These are phyloP conservation scores for Thermoascus crustaceus DNA, from an alignment of 2,329 filamentous ascomycete genomes.

Conservation along the genomic window DNA sequence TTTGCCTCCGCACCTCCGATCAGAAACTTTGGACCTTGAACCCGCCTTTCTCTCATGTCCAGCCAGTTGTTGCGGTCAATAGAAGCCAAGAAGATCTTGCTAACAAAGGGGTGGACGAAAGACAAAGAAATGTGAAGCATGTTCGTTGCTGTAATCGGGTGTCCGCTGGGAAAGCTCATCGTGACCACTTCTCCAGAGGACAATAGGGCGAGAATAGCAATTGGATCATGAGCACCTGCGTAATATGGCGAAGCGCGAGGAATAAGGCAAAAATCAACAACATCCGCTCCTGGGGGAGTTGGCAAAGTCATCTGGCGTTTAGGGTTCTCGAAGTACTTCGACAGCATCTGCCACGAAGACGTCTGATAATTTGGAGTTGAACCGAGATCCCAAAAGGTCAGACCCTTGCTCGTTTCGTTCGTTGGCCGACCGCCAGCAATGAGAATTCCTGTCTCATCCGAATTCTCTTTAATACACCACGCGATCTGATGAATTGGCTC, in stretches of 20 bases:
- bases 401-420: slow-evolving; percentile 60
- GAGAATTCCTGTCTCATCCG: slow-evolving; percentile 83
- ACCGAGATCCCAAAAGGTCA: slow-evolving; percentile 87
- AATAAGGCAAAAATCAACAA: slow-evolving; percentile 73
- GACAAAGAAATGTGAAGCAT: slow-evolving; percentile 81
- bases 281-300: slow-evolving; percentile 67
- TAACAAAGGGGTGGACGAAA: slow-evolving; percentile 84
- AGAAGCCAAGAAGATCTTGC: slow-evolving; percentile 60
- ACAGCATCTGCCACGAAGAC: slow-evolving; percentile 76
- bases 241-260: slow-evolving; percentile 80
- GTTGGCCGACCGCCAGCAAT: slow-evolving; percentile 71
- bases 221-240: slow-evolving; percentile 78
- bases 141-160: slow-evolving; percentile 85
- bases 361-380: slow-evolving; percentile 84
- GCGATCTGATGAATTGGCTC: slow-evolving; percentile 70
- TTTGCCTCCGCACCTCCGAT: slow-evolving; percentile 68
- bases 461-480: slow-evolving; percentile 92
- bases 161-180: slow-evolving; percentile 83
- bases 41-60: slow-evolving; percentile 76
- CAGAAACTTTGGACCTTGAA: slow-evolving; percentile 68
- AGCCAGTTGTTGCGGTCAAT: slow-evolving; percentile 79
- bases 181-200: slow-evolving; percentile 84
- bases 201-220: slow-evolving; percentile 71
- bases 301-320: slow-evolving; percentile 64
- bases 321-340: slow-evolving; percentile 67